Base-by-base conservation (phyloP, 2,329 filamentous ascomycete species). In the Emmonsiellopsis sp. region DNA sequence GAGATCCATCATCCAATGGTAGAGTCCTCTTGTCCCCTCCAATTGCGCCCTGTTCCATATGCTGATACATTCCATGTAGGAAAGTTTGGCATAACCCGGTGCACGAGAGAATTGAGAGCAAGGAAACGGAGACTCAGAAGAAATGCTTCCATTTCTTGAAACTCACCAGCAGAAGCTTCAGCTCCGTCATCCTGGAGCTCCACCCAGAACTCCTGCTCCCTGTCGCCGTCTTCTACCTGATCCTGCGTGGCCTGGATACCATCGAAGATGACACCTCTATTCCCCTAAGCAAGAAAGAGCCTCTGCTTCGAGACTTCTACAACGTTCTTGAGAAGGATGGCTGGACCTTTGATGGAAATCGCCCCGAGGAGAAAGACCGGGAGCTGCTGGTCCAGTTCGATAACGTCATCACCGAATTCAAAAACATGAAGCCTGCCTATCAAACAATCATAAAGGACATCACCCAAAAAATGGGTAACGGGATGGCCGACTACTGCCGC, bases 261-360 rank as follows among this genome's bases (percentile, higher is more conserved):
- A 88, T 98, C 56, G 93, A 98, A 73, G 93, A 98, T 77, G 93
- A 98, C 71, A 97, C 96, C 84, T 95, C 90, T 5, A 85, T 98
- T 56, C 77, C 86, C 2, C 74, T 92, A 40, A 79, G 81, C 59
- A 84, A 80, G 65, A 98, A 98, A 75, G 87, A 94, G 65, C 89
- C 90, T 2, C 72, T 96, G 53, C 77, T 98, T 56, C 83, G 92
- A 57, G 78, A 86, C 46, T 98, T 98, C 71, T 77, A 94, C 67
- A 74, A 86, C 53, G 79, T 85, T 59, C 78, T 97, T 65, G 85
- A 89, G 60, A 72, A 85, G 58, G 88, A 95, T 59, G 91, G 89
- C 51, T 98, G 93, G 93, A 94, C 82, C 5, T 98, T 91, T 67
- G 80, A 81, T 53, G 88, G 84, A 54, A 96, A 88, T 65, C 87